Evolutionary conservation across 1,284 basidiomycete species (phyloP), one percentile per base, ranked within the genome.

Genomic region (Amylostereum chailletii): DNA sequence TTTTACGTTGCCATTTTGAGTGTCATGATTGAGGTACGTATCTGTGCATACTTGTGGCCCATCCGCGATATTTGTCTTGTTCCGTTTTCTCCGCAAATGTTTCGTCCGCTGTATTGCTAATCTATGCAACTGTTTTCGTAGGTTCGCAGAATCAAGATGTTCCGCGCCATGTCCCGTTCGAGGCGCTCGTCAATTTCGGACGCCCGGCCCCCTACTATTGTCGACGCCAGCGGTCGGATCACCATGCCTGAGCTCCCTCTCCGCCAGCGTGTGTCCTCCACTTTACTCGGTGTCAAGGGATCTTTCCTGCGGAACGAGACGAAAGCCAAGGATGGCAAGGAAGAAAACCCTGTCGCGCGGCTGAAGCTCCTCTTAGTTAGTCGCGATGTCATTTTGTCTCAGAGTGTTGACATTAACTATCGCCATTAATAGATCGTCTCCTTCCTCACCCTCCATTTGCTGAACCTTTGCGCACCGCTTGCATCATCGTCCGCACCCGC

Each of bases 391-490:
- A 3, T 41, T 45, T 34, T 5, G 30, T 5, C 44, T 33, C 40
- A 42, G 42, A n/a, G 27, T 29, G 27, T n/a, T 41, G 42, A 49
- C 36, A 53, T 50, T 52, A 46, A 31, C 32, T 48, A 42, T 46
- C 32, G 31, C 31, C 41, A 8, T 42, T 11, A 36, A 31, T 53
- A 79, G 81, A 90, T 95, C 56, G 82, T 84, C 31, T 83, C 91
- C 2, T 96, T 97, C 76, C 74, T 94, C 55, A 84, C 83, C 0
- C 70, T 97, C 1, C 94, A 97, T 62, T 79, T 94, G 50, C 79
- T 97, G 58, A 99, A 98, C 71, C 79, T 98, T 51, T 88, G 88
- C 66, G 92, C 95, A 1, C 95, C 95, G 0, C 79, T 99, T 46
- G 89, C 93, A 0, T 82, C 87, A 38, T 76, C 80, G 46, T 79